These are phyloP conservation scores for Murraya koenigii DNA, from an alignment of 345 rosid species.

Conservation along the genomic window DNA sequence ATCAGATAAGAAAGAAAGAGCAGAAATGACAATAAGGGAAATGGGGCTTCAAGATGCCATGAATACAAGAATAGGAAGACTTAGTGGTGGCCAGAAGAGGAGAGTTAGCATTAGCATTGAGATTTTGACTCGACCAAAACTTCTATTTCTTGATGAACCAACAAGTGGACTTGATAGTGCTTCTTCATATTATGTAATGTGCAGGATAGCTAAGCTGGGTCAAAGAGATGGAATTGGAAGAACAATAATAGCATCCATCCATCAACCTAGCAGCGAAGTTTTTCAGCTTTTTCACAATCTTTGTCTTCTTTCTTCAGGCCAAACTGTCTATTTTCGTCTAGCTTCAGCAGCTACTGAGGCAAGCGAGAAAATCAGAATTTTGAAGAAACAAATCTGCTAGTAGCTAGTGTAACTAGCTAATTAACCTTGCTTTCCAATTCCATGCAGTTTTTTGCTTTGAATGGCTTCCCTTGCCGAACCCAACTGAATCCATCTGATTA, in stretches of 20 bases:
- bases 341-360: constrained; percentile 37
- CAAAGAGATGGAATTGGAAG: constrained; percentile 24
- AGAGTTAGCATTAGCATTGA: constrained; percentile 65
- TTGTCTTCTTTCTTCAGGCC: constrained; percentile 51
- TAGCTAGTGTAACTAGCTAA: neutral
- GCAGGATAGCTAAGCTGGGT: constrained; percentile 33
- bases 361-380: neutral
- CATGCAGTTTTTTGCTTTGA: constrained; percentile 45
- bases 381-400: neutral
- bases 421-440: neutral
- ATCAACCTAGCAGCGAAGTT: constrained; percentile 53
- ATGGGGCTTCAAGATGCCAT: constrained; percentile 47
- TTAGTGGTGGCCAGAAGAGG: constrained; percentile 60
- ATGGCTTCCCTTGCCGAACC: constrained; percentile 46
- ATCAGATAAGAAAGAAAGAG: constrained; percentile 44
- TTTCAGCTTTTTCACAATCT: constrained; percentile 46
- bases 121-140: constrained; percentile 46
- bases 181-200: constrained; percentile 46
- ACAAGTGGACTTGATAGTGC: constrained; percentile 62
- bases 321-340: constrained; percentile 49
- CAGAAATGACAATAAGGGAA: constrained; percentile 47
- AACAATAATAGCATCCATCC: constrained; percentile 44
- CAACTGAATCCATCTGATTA: constrained; percentile 49
- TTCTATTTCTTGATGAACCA: constrained; percentile 57
- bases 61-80: constrained; percentile 45